Percentiles rank a stretch among this genome's conserved stretches.
These are phyloP conservation scores for Penicillium taxi DNA, from an alignment of 495 filamentous ascomycete species.

Conservation along the genomic window DNA sequence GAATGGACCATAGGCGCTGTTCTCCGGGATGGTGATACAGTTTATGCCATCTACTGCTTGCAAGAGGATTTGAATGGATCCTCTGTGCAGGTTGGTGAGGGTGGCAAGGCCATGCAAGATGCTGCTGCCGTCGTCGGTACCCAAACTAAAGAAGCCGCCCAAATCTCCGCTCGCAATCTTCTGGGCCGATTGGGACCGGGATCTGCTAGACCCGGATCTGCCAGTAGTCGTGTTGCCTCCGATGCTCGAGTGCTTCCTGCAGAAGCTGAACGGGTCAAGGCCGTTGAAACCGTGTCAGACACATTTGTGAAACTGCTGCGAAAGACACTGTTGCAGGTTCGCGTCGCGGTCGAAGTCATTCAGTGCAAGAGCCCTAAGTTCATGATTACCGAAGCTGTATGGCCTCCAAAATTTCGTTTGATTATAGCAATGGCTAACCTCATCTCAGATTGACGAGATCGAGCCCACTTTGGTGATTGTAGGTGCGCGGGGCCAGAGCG, in stretches of 20 bases:
- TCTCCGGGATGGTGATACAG: slow-evolving; percentile 88
- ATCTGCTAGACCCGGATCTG: slow-evolving; percentile 29
- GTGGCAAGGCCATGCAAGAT: slow-evolving; percentile 62
- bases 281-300: slow-evolving; percentile 67
- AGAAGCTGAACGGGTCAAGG: slow-evolving; percentile 70
- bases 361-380: slow-evolving; percentile 95
- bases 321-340: slow-evolving; percentile 84
- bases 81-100: slow-evolving; percentile 47
- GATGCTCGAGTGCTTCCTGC: slow-evolving; percentile 46
- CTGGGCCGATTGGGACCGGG: slow-evolving; percentile 30
- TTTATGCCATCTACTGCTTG: slow-evolving; percentile 83
- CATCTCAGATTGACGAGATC: slow-evolving; percentile 69
- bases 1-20: slow-evolving; percentile 97
- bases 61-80: slow-evolving; percentile 60
- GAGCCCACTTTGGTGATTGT: slow-evolving; percentile 90
- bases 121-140: slow-evolving; percentile 52
- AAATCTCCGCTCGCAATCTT: slow-evolving; percentile 27
- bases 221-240: slow-evolving; percentile 36
- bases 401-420: slow-evolving; percentile 18
- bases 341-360: slow-evolving; percentile 88
- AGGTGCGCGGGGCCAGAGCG: slow-evolving; percentile 80
- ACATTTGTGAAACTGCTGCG: slow-evolving; percentile 74
- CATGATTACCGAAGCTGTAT: slow-evolving; percentile 70
- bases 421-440: slow-evolving; percentile 16
- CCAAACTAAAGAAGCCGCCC: slow-evolving; percentile 38